phyloP scores from a whole-genome alignment of 768 basidiomycete genomes.

The Xanthoconium stramineum region DNA sequence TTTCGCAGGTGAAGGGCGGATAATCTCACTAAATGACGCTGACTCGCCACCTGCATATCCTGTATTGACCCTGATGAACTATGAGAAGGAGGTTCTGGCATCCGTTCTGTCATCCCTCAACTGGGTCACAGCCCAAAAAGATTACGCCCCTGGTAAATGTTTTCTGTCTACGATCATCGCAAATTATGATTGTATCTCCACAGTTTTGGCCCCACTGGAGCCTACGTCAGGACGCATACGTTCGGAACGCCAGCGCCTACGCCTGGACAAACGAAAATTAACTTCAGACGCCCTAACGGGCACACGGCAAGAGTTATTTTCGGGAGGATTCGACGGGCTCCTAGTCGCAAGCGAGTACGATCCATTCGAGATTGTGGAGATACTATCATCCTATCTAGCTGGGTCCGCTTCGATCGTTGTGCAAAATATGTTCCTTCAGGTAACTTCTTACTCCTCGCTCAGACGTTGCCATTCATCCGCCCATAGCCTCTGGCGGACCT shows the following conservation, averaged over 20 bases:
- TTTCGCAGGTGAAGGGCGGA: conserved; percentile 65
- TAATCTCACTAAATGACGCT: conserved; percentile 82
- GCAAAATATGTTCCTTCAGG: conserved; percentile 80
- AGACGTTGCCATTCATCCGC: conserved; percentile 5
- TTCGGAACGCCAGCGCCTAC: conserved; percentile 68
- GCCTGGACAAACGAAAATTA: conserved; percentile 74
- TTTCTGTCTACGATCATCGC: not conserved
- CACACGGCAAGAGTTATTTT: conserved; percentile 77
- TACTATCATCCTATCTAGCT: conserved; percentile 69
- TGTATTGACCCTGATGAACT: conserved; percentile 83
- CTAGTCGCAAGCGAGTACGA: conserved; percentile 84
- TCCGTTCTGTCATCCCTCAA: conserved; percentile 69
- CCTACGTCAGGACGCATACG: conserved; percentile 54
- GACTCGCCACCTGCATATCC: conserved; percentile 94
- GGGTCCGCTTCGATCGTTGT: conserved; percentile 87
- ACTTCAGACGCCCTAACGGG: conserved; percentile 58
- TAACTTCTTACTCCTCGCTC: conserved; percentile 26
- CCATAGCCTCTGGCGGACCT: conserved; percentile 71
- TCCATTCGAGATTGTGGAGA: conserved; percentile 73
- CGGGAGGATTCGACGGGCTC: conserved; percentile 89
- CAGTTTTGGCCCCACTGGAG: conserved; percentile 62
- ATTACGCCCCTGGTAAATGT: conserved; percentile 61
- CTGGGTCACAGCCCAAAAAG: conserved; percentile 86
- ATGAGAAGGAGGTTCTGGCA: conserved; percentile 50
- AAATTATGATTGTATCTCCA: conserved; percentile 3